Conservation (phyloP, 495 filamentous ascomycete genomes). For the Aspergillus saccharolyticus region DNA sequence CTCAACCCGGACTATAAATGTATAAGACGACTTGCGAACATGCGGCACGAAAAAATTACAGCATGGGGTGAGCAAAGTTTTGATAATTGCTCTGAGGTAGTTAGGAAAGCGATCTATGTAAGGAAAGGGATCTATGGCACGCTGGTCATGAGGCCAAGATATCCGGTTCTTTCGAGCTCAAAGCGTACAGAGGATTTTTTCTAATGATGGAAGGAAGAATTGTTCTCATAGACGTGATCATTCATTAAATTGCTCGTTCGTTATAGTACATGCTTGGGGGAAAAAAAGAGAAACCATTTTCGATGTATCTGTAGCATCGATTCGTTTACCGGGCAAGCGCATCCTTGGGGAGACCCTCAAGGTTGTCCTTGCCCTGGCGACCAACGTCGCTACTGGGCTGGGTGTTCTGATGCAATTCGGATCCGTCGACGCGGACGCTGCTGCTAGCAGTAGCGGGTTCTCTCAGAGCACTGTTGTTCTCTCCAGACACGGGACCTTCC, state of each 20-base stretch:
- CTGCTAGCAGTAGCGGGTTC: constrained; percentile 59
- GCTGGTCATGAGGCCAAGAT: no score
- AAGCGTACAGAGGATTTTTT: no score
- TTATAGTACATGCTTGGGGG: constrained; percentile 4
- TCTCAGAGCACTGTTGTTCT: constrained; percentile 49
- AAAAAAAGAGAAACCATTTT: not conserved
- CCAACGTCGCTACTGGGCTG: constrained; percentile 43
- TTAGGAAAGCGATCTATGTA: no score
- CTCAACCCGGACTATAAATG: no score
- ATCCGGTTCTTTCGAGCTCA: no score
- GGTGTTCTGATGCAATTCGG: constrained; percentile 36
- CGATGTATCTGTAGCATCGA: not conserved
- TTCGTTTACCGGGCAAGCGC: constrained; percentile 31
- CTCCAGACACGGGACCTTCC: constrained; percentile 50
- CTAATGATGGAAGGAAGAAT: no score
- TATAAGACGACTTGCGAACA: no score
- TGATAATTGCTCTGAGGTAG: no score
- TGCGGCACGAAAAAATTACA: no score
- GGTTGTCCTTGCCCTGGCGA: constrained; percentile 49
- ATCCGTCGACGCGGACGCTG: constrained; percentile 48
- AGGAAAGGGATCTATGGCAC: no score
- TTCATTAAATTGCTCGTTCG: constrained; percentile 9
- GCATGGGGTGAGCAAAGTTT: no score
- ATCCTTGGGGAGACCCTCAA: constrained; percentile 49
- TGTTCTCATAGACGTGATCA: not conserved